Percentiles rank a stretch among this genome's conserved stretches.
These are phyloP conservation scores for Mortierella sp. DNA, from an alignment of 371 early-diverging fungal species.

Conservation along the genomic window DNA sequence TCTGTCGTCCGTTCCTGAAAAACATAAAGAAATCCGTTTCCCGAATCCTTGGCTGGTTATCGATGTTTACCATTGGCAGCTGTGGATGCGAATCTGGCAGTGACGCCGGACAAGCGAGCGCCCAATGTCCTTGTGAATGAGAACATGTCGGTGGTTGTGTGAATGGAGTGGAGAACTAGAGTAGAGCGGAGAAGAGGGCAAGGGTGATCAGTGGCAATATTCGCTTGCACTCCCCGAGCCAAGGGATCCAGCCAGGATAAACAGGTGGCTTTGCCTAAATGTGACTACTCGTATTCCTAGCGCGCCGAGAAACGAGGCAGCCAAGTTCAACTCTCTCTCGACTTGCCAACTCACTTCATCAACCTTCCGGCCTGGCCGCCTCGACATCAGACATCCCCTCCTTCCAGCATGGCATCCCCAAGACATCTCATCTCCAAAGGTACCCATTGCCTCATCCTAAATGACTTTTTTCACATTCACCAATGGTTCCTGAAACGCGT, in stretches of 20 bases:
- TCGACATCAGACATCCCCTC: not conserved
- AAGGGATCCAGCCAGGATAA: not conserved
- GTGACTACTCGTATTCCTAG: conserved; percentile 1
- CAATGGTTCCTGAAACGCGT: not conserved
- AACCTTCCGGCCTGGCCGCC: not conserved
- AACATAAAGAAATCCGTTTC: not conserved
- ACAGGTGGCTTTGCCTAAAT: conserved; percentile 21
- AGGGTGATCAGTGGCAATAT: conserved; percentile 7
- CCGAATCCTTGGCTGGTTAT: not conserved
- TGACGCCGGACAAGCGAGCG: conserved; percentile 44
- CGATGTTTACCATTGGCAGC: conserved; percentile 41
- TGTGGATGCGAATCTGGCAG: conserved; percentile 54
- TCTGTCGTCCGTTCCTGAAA: not conserved
- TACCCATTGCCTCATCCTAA: not conserved
- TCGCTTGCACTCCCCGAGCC: not conserved
- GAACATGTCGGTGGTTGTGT: conserved; percentile 22
- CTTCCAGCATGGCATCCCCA: conserved; percentile 17
- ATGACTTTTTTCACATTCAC: too few species aligned
- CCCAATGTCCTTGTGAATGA: conserved; percentile 51
- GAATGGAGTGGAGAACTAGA: conserved; percentile 9
- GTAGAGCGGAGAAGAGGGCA: not conserved
- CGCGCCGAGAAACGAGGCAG: not conserved
- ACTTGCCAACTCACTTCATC: not conserved
- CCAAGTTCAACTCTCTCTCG: not conserved
- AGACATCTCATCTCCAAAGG: conserved; percentile 26